Percentiles rank a stretch among this genome's conserved stretches.
Conservation (phyloP, 805 yeast genomes). For the Komagataella pastoris region DNA sequence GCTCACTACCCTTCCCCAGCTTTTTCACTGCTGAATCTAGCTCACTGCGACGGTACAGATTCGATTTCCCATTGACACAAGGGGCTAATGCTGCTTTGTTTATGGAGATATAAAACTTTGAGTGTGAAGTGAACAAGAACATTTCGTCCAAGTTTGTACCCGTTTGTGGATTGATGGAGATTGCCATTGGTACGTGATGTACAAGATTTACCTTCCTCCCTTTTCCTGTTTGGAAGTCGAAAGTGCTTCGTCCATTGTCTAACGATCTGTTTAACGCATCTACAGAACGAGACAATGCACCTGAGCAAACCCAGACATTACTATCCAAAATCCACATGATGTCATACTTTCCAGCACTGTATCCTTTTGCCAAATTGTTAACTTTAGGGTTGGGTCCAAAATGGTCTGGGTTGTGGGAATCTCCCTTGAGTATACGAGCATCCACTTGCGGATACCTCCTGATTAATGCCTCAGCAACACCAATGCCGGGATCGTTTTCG, state of each 20-base stretch:
- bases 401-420: slow-evolving; percentile 22
- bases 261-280: slow-evolving; percentile 30
- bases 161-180: slow-evolving; percentile 17
- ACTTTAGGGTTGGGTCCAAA: slow-evolving; percentile 87
- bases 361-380: slow-evolving; percentile 78
- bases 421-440: slow-evolving; percentile 43
- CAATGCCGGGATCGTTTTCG: slow-evolving; percentile 48
- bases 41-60: slow-evolving; percentile 56
- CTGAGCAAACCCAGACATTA: slow-evolving; percentile 65
- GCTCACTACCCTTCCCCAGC: slow-evolving; percentile 17
- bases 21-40: slow-evolving; percentile 42
- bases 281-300: slow-evolving; percentile 55
- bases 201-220: slow-evolving; percentile 45
- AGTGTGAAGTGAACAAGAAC: slow-evolving; percentile 74
- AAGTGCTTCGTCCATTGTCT: slow-evolving; percentile 32
- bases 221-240: slow-evolving; percentile 5
- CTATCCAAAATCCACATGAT: slow-evolving; percentile 79
- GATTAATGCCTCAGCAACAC: slow-evolving; percentile 37
- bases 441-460: slow-evolving; percentile 41
- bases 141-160: slow-evolving; percentile 75
- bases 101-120: slow-evolving; percentile 71
- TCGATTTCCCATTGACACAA: slow-evolving; percentile 85
- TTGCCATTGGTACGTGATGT: slow-evolving; percentile 71
- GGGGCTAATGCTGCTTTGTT: slow-evolving; percentile 70
- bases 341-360: slow-evolving; percentile 51